Percentiles rank a stretch among this genome's conserved stretches.
These are phyloP conservation scores for Lepidium aucheri DNA, from an alignment of 345 rosid genomes.

Conservation along the genomic window DNA sequence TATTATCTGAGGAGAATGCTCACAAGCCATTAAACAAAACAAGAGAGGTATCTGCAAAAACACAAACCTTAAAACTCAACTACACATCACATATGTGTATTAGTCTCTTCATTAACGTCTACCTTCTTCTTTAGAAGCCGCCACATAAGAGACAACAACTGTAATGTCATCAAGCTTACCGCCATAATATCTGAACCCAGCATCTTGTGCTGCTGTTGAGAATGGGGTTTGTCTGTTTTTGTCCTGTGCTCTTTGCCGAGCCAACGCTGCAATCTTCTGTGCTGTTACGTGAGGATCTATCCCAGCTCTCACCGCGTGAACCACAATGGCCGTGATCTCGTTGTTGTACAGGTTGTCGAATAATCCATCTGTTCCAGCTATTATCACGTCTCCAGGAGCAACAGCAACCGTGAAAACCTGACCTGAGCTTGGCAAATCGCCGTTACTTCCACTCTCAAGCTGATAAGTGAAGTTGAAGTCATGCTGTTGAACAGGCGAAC, in stretches of 20 bases:
- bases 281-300: constrained; percentile 86
- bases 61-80: constrained; percentile 12
- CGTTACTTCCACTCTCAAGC: constrained; percentile 72
- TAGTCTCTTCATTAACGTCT: not conserved
- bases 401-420: constrained; percentile 80
- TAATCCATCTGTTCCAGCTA: constrained; percentile 93
- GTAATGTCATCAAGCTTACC: constrained; percentile 99
- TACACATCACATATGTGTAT: constrained; percentile 8
- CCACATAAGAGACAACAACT: constrained; percentile 82
- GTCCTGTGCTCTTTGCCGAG: constrained; percentile 90
- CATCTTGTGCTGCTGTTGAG: constrained; percentile 97
- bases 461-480: constrained; percentile 94
- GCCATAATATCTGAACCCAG: constrained; percentile 96
- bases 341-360: constrained; percentile 93
- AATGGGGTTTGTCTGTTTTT: constrained; percentile 92
- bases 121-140: constrained; percentile 37
- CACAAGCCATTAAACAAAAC: constrained; percentile 21
- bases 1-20: constrained; percentile 12
- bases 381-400: constrained; percentile 86
- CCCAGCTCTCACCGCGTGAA: constrained; percentile 90
- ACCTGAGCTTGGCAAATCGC: constrained; percentile 95
- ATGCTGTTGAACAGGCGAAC: constrained; percentile 96
- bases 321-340: constrained; percentile 93
- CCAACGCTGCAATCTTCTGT: constrained; percentile 96
- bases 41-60: constrained; percentile 11